These are phyloP conservation scores for Gaeumannomyces sp. DNA, from an alignment of 2,329 filamentous ascomycete genomes.

Conservation along the genomic window DNA sequence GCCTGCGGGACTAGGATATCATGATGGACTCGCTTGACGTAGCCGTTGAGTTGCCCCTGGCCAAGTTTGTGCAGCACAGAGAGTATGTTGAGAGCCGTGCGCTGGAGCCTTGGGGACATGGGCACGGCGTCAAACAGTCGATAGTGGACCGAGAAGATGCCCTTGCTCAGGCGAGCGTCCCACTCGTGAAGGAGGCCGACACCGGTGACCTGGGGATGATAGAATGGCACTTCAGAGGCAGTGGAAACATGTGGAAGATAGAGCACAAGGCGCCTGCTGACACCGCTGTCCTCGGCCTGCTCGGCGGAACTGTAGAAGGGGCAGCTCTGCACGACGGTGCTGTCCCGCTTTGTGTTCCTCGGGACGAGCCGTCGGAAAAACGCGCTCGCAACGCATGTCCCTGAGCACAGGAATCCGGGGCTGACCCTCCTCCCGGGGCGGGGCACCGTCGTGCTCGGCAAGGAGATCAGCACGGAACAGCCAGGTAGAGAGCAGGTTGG, in stretches of 20 bases:
- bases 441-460: constrained; percentile 33
- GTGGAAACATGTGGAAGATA: constrained; percentile 69
- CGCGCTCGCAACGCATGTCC: constrained; percentile 46
- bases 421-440: constrained; percentile 18
- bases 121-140: constrained; percentile 38
- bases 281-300: not conserved
- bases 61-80: constrained; percentile 68
- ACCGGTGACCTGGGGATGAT: constrained; percentile 71
- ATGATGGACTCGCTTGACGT: constrained; percentile 77
- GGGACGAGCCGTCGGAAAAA: constrained; percentile 76
- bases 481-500: constrained; percentile 72
- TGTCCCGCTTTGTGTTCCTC: constrained; percentile 71
- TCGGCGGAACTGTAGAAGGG: constrained; percentile 50
- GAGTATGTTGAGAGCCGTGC: constrained; percentile 65
- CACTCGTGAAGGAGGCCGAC: constrained; percentile 73
- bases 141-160: constrained; percentile 55
- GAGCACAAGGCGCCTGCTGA: constrained; percentile 53
- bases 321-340: constrained; percentile 74
- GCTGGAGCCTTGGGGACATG: constrained; percentile 42
- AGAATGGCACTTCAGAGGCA: constrained; percentile 68
- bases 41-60: constrained; percentile 56
- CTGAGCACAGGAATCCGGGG: constrained; percentile 39
- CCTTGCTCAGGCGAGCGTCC: constrained; percentile 34
- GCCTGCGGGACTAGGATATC: constrained; percentile 74
- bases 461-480: constrained; percentile 74